Conservation (phyloP, 768 basidiomycete species). For the Auriscalpium vulgare region DNA sequence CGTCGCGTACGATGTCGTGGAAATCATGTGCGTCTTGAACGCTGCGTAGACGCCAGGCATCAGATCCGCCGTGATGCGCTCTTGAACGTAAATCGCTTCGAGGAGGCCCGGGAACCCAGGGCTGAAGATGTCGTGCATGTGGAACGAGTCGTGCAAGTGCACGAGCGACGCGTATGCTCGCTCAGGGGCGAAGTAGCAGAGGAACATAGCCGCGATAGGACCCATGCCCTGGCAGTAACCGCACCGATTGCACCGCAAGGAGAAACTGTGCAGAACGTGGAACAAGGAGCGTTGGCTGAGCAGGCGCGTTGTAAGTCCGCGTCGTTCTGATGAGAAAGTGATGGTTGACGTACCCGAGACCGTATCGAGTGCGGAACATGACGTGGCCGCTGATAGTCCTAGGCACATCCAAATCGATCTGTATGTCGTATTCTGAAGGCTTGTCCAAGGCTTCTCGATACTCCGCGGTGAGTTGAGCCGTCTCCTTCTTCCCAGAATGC, state of each 20-base stretch:
- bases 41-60: slow-evolving; percentile 86
- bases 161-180: slow-evolving; percentile 79
- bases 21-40: slow-evolving; percentile 84
- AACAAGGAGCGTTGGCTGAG: slow-evolving; percentile 87
- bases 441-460: slow-evolving; percentile 64
- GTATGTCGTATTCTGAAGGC: slow-evolving; percentile 86
- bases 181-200: slow-evolving; percentile 91
- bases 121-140: slow-evolving; percentile 80
- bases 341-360: slow-evolving; percentile 64
- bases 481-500: slow-evolving; percentile 35
- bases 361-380: slow-evolving; percentile 92
- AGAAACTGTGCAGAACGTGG: slow-evolving; percentile 89
- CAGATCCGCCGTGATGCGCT: slow-evolving; percentile 75
- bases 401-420: slow-evolving; percentile 97
- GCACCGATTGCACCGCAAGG: slow-evolving; percentile 73
- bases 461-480: slow-evolving; percentile 35
- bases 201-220: slow-evolving; percentile 87
- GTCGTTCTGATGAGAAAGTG: slow-evolving; percentile 1
- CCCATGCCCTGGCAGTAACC: slow-evolving; percentile 99
- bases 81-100: slow-evolving; percentile 94
- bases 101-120: slow-evolving; percentile 95
- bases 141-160: slow-evolving; percentile 83
- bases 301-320: background rate
- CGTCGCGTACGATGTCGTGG: slow-evolving; percentile 91
- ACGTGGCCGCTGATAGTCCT: slow-evolving; percentile 93